phyloP scores from a whole-genome alignment of 768 basidiomycete genomes.

The Tylopilus sp. region DNA sequence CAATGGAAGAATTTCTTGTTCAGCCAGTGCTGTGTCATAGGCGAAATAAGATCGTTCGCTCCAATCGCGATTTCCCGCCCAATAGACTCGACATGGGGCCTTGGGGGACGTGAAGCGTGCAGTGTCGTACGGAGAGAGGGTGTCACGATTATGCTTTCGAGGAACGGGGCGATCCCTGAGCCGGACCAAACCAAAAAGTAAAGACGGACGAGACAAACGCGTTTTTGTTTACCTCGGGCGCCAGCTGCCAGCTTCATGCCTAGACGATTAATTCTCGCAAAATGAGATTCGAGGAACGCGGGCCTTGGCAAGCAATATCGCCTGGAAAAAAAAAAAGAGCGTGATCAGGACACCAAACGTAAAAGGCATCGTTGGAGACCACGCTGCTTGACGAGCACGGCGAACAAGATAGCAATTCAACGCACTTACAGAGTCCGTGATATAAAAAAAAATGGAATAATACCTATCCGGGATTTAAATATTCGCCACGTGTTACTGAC shows the following conservation, averaged over 20 bases:
- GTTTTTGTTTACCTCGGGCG: constrained; percentile 12
- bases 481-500: constrained; percentile 3
- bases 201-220: constrained; percentile 9
- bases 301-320: constrained; percentile 6
- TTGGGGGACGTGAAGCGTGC: constrained; percentile 6
- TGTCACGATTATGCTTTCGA: constrained; percentile 10
- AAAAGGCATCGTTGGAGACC: constrained; percentile 22
- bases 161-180: constrained; percentile 20
- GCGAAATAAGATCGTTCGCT: constrained; percentile 3
- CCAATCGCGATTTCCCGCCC: constrained; percentile 14
- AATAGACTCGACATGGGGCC: constrained; percentile 5
- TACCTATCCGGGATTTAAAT: background rate
- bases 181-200: constrained; percentile 25
- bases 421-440: background rate
- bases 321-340: constrained; percentile 11
- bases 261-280: constrained; percentile 9
- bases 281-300: constrained; percentile 11
- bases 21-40: constrained; percentile 4
- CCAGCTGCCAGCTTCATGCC: constrained; percentile 2
- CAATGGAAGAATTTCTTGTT: constrained; percentile 15
- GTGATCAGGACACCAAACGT: constrained; percentile 22
- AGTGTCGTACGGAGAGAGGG: constrained; percentile 6
- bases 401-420: background rate
- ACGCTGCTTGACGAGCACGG: constrained; percentile 12
- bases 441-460: background rate